Conservation (phyloP, 2,329 filamentous ascomycete species). For the Pseudogymnoascus sp. region DNA sequence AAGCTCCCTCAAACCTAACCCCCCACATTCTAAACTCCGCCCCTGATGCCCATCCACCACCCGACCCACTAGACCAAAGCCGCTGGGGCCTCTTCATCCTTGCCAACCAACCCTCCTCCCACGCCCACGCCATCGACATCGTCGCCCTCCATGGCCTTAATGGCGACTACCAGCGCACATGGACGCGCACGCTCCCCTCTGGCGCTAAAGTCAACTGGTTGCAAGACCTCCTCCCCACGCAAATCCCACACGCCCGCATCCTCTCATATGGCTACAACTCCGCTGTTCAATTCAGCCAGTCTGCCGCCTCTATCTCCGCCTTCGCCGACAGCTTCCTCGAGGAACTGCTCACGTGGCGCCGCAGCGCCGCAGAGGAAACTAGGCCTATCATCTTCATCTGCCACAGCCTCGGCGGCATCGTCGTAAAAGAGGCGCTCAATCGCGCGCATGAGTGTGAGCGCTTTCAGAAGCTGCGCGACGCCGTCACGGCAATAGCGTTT, state of each 20-base stretch:
- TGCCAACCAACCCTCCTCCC: no score
- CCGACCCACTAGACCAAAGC: no score
- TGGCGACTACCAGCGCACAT: conserved; percentile 35
- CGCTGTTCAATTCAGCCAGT: background rate
- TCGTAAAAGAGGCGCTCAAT: background rate
- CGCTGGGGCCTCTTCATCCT: no score
- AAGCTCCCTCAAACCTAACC: no score
- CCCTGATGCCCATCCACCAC: no score
- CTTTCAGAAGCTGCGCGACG: background rate
- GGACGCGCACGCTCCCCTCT: conserved; percentile 34
- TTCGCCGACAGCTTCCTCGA: background rate
- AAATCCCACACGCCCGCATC: conserved; percentile 14
- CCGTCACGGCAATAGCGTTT: background rate
- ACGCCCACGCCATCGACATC: no score
- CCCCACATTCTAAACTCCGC: no score
- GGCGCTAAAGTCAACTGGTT: conserved; percentile 24
- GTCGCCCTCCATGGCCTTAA: conserved; percentile 29
- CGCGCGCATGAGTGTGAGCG: background rate
- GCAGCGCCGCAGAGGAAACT: background rate
- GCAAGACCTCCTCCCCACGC: conserved; percentile 13
- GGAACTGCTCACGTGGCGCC: background rate
- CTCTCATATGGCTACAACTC: conserved; percentile 18
- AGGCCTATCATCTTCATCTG: conserved; percentile 3
- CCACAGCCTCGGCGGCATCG: background rate
- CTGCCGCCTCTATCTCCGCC: background rate